Base-by-base conservation (phyloP, 345 rosid genomes). In the Salix exigua region DNA sequence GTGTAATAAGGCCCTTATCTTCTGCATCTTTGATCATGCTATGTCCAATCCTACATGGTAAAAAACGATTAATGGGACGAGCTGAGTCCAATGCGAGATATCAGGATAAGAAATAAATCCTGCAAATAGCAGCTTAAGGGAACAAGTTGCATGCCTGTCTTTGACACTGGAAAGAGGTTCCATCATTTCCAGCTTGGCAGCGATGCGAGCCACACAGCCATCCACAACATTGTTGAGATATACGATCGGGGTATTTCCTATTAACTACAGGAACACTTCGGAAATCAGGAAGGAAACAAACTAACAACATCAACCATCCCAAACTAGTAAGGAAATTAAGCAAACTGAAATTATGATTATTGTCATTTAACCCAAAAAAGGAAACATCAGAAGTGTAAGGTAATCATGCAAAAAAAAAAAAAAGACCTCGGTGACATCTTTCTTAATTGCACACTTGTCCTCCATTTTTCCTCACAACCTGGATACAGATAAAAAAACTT, bases 231-330 rank as follows among this genome's bases (percentile, higher is more conserved):
- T 91, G 82, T 95, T 93, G 83, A 95, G 89, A 81, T 91, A 95
- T 31, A 95, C 97, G 97, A 95, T 90, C 13, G 97, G 99, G 42
- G 99, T 93, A 72, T 89, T 95, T 66, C 99, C 99, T 76, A 93
- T 93, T 42, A 95, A 90, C 97, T 93, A 88, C 46, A 77, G 44
- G 70, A 40, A 40, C 44, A 40, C 44, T 40, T 40, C 13, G 12
- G 44, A 40, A 40, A 40, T 40, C 44, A 40, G 44, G 9, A 2
- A 40, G 44, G 13, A 40, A 40, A 40, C 44, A 40, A 0, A 40
- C 44, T 2, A 40, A 40, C 1, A 40, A 40, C 44, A 40, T 10
- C 4, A 1, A 40, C 12, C 44, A 40, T 40, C 13, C 44, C 13
- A 14, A 12, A 46, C 16, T 46, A 46, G 50, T 3, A 14, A 46